Evolutionary conservation across 345 rosid species (phyloP).

Genomic region (Carallia brachiata): DNA sequence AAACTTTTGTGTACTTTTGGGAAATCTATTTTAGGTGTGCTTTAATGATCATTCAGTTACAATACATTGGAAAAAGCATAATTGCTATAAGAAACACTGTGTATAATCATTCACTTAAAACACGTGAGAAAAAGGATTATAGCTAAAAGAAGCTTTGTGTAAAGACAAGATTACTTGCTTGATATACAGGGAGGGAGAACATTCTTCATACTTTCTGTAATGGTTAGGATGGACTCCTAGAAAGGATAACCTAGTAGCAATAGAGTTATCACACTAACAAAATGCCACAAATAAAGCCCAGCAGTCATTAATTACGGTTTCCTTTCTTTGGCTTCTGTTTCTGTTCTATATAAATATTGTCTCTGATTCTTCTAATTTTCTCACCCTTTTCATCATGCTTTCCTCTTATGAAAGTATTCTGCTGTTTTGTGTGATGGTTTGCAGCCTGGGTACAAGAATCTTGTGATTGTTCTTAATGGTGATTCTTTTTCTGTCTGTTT

Average conservation of each 20-base stretch:
- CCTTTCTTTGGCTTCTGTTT: too few relatives aligned
- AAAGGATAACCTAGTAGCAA: not conserved
- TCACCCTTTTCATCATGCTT: not conserved
- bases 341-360: not conserved
- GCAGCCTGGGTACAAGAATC: too few relatives aligned
- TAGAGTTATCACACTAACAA: too few relatives aligned
- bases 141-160: not conserved
- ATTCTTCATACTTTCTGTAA: not conserved
- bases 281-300: not conserved
- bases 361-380: not conserved
- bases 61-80: not conserved
- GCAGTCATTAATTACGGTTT: not conserved
- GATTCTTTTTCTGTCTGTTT: too few relatives aligned
- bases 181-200: too few relatives aligned
- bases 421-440: not conserved
- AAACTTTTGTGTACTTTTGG: not conserved
- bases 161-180: too few relatives aligned
- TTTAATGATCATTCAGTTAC: not conserved
- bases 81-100: not conserved
- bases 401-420: not conserved
- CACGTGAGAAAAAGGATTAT: not conserved
- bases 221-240: not conserved
- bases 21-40: not conserved
- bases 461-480: too few relatives aligned
- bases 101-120: not conserved